phyloP scores from a whole-genome alignment of 345 rosid genomes.

The Ceriops decandra region DNA sequence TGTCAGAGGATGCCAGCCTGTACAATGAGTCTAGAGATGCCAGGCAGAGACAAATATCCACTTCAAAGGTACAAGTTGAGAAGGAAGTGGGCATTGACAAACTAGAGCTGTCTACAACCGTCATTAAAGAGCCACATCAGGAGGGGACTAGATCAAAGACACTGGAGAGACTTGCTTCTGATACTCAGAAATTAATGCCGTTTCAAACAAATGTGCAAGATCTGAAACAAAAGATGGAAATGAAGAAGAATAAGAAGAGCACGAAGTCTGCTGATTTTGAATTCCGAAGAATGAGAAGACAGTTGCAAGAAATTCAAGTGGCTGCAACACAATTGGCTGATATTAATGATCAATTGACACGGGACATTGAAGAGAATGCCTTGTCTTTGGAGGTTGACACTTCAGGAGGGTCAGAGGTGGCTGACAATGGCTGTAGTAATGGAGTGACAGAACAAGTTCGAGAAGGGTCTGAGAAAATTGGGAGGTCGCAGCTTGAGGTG shows the following conservation, averaged over 20 bases:
- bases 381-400: slow-evolving; percentile 14
- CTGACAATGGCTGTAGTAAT: not conserved
- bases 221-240: slow-evolving; percentile 19
- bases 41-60: slow-evolving; percentile 25
- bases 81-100: slow-evolving; percentile 63
- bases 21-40: slow-evolving; percentile 14
- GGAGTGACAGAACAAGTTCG: slow-evolving; percentile 19
- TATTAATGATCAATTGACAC: slow-evolving; percentile 14
- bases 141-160: slow-evolving; percentile 22
- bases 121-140: slow-evolving; percentile 28
- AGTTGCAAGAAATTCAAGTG: slow-evolving; percentile 26
- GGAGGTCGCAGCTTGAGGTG: slow-evolving; percentile 23
- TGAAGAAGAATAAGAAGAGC: slow-evolving; percentile 11
- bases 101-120: slow-evolving; percentile 55
- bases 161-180: slow-evolving; percentile 26
- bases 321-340: slow-evolving; percentile 16
- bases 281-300: slow-evolving; percentile 15
- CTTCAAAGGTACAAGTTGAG: slow-evolving; percentile 57
- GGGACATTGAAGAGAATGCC: slow-evolving; percentile 13
- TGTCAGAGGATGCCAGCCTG: slow-evolving; percentile 2
- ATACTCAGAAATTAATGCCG: slow-evolving; percentile 20
- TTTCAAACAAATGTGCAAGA: slow-evolving; percentile 23
- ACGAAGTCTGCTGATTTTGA: slow-evolving; percentile 13
- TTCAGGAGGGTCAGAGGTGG: slow-evolving; percentile 19
- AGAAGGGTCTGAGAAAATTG: slow-evolving; percentile 22